Evolutionary conservation across 2,329 filamentous ascomycete species (phyloP).

Genomic region (Penicillium verrucosum): DNA sequence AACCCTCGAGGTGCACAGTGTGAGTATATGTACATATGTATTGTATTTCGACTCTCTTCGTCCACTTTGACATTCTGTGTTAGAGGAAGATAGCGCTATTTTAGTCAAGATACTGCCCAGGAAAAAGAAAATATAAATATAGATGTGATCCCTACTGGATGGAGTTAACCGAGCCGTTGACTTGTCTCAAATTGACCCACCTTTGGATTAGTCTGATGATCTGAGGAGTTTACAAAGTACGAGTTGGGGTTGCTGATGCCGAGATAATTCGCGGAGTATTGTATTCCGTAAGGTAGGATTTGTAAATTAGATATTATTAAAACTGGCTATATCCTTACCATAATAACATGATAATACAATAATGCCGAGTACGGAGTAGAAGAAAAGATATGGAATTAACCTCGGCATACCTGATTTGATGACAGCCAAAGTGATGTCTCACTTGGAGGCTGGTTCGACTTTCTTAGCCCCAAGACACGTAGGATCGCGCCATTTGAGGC

Average conservation of each 20-base stretch:
- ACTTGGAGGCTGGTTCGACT: not conserved
- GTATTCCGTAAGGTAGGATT: not conserved
- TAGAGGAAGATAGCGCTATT: not conserved
- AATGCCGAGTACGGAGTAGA: not conserved
- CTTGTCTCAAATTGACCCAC: slow-evolving; percentile 3
- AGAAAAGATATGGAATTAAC: not conserved
- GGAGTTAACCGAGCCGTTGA: slow-evolving; percentile 3
- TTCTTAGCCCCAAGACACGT: slow-evolving; percentile 5
- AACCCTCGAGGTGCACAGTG: not conserved
- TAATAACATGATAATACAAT: not conserved
- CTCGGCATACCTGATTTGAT: not conserved
- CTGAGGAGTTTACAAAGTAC: not conserved
- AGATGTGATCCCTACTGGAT: slow-evolving; percentile 2
- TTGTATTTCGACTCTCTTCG: not conserved
- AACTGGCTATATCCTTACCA: not conserved
- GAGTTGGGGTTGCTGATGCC: not conserved
- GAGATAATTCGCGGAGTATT: not conserved
- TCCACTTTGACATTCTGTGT: not conserved
- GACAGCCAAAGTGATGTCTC: slow-evolving; percentile 8
- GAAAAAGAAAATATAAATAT: not conserved
- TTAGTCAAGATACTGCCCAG: too few species aligned
- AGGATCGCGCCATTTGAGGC: slow-evolving; percentile 1
- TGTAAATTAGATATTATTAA: not conserved
- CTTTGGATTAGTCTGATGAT: not conserved
- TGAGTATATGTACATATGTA: not conserved